These are phyloP conservation scores for Myxozyma mucilagina DNA, from an alignment of 805 yeast genomes.

Conservation along the genomic window DNA sequence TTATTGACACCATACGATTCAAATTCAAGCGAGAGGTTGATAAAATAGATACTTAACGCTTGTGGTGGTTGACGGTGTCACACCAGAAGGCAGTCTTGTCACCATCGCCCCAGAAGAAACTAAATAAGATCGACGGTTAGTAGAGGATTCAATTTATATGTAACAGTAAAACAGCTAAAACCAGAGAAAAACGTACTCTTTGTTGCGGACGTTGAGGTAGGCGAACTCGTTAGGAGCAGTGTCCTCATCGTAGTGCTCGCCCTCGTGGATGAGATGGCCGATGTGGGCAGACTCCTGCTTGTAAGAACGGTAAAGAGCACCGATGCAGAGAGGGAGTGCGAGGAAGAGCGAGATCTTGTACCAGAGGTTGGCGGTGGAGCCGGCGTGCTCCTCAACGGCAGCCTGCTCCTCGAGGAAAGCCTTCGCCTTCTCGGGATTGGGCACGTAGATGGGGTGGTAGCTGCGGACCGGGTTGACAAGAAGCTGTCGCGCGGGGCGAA, in stretches of 20 bases:
- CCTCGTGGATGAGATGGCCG: slow-evolving; percentile 63
- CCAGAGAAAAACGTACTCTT: slow-evolving; percentile 44
- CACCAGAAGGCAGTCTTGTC: slow-evolving; percentile 98
- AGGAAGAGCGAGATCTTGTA: slow-evolving; percentile 75
- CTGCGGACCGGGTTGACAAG: slow-evolving; percentile 4
- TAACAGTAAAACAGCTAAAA: neutral
- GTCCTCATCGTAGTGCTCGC: slow-evolving; percentile 66
- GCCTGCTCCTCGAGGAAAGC: slow-evolving; percentile 18
- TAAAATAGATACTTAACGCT: slow-evolving; percentile 7
- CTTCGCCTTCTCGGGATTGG: slow-evolving; percentile 25
- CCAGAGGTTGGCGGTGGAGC: slow-evolving; percentile 76
- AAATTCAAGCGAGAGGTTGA: neutral
- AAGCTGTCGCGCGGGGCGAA: slow-evolving; percentile 11
- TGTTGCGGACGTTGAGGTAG: slow-evolving; percentile 85
- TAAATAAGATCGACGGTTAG: neutral
- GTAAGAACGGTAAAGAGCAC: slow-evolving; percentile 77
- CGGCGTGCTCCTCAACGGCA: slow-evolving; percentile 74
- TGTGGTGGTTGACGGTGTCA: slow-evolving; percentile 84
- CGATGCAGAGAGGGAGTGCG: slow-evolving; percentile 78
- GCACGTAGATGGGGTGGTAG: slow-evolving; percentile 11
- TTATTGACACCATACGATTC: neutral
- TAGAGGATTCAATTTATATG: neutral
- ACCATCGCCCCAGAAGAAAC: slow-evolving; percentile 98
- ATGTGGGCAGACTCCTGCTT: slow-evolving; percentile 85
- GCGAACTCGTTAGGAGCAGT: slow-evolving; percentile 92